A percentile compares a stretch with the other conserved stretches of the same genome.
Evolutionary conservation across 805 yeast species (phyloP).

Genomic region (Komagataella populi): DNA sequence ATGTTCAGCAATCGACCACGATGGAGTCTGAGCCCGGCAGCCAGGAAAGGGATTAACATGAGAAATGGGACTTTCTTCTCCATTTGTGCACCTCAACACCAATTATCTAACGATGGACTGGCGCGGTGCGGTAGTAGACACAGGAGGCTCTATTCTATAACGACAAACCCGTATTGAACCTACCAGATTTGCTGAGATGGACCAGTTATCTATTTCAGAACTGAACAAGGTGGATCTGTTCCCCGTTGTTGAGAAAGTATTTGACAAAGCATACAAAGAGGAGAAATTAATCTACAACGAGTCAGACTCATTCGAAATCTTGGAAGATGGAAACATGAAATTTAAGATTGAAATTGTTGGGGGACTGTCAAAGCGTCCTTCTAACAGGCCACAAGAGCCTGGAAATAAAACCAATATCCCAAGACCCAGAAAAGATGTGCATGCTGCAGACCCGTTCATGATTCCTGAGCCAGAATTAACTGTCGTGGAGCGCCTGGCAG

Average conservation of each 20-base stretch:
- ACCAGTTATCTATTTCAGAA: conserved; percentile 9
- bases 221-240: conserved; percentile 9
- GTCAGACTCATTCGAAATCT: conserved; percentile 2
- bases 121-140: neutral
- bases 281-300: conserved; percentile 12
- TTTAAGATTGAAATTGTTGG: conserved; percentile 19
- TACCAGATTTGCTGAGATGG: neutral
- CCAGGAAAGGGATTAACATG: neutral
- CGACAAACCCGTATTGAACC: neutral
- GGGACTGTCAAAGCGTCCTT: conserved; percentile 19
- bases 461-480: conserved; percentile 69
- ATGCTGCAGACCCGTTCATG: conserved; percentile 55
- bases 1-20: neutral
- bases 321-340: neutral
- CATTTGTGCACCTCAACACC: neutral
- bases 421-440: conserved; percentile 19
- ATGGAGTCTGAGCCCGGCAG: neutral
- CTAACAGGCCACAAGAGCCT: conserved; percentile 20
- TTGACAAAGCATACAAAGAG: conserved; percentile 10
- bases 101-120: neutral
- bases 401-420: conserved; percentile 13
- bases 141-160: neutral
- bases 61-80: neutral
- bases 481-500: conserved; percentile 36
- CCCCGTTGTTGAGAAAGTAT: conserved; percentile 6